A percentile compares a stretch with the other conserved stretches of the same genome.
These are phyloP conservation scores for Heliosperma pusillum DNA, from an alignment of 148 eudicot genomes.

Conservation along the genomic window DNA sequence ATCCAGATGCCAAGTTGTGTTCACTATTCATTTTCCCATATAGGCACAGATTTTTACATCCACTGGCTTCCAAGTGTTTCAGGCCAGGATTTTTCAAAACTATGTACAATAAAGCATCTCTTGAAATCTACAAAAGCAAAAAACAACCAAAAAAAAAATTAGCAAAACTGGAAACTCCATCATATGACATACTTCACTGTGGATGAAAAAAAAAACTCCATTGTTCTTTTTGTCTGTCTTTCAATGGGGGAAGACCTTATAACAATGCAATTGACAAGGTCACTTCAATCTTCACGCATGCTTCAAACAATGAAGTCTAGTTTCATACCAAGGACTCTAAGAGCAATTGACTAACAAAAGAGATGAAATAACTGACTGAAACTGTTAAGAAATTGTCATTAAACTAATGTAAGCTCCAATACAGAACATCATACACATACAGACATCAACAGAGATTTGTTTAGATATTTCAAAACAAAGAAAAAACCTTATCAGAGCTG, in stretches of 20 bases:
- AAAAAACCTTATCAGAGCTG: too few relatives aligned
- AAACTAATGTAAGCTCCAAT: not conserved
- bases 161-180: not conserved
- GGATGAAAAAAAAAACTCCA: not conserved
- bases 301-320: not conserved
- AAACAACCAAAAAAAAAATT: not conserved
- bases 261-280: not conserved
- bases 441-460: too few relatives aligned
- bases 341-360: not conserved
- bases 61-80: conserved; percentile 54
- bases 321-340: not conserved
- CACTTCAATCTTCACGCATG: not conserved
- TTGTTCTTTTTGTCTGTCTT: not conserved
- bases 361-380: not conserved
- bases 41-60: conserved; percentile 48
- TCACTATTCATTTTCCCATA: conserved; percentile 25
- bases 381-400: not conserved
- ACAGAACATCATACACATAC: too few relatives aligned
- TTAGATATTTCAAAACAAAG: too few relatives aligned
- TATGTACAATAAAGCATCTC: conserved; percentile 49
- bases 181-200: not conserved
- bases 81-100: conserved; percentile 50
- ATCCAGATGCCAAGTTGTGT: conserved; percentile 7
- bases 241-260: not conserved
- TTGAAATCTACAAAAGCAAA: conserved; percentile 55